Evolutionary conservation across 2,329 filamentous ascomycete species (phyloP), one percentile per base, ranked within the genome.

Genomic region (Fusarium sp.): DNA sequence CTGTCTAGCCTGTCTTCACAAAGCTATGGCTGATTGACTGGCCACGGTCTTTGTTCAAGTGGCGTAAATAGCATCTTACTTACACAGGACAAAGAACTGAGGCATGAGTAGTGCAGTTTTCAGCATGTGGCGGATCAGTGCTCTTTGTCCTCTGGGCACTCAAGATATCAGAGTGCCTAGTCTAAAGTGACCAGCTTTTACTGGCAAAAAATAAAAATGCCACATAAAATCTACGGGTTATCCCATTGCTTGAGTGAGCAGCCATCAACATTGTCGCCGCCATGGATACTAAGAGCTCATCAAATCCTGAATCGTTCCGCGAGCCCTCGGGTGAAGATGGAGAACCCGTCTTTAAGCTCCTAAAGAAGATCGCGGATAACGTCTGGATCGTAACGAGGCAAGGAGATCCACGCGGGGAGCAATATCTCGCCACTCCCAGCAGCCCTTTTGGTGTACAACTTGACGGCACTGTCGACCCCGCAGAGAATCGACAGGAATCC

Each of bases 351-450:
- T 77, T 80, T 55, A 71, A 73, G 22, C 75, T 79, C n/a, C 26
- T 76, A 64, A 77, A 79, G 40, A 54, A 70, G 47, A 52, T 79
- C 24, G 62, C 62, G 7, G 53, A 73, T n/a, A 69, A 73, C 45
- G 63, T 76, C 17, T 80, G 76, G 76, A 68, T 81, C 33, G 78
- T 81, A 42, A 64, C 58, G 28, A 70, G 65, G 31, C 52, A n/a
- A 22, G 66, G 65, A 24, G 73, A 75, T n/a, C 66, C 70, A 8
- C 76, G 79, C 49, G 73, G 75, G 47, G 74, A 77, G 39, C 63
- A 74, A 39, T 80, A 80, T 63, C 65, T 84, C 21, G 81, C 78
- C 17, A 62, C 47, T 57, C 67, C 54, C 11, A 59, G 58, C 34
- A 62, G n/a, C 33, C 60, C 46, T 8, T 65, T 46, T 10, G 33